Percentiles rank a stretch among this genome's conserved stretches.
These are phyloP conservation scores for Colletotrichum sp. DNA, from an alignment of 2,329 filamentous ascomycete genomes.

Conservation along the genomic window DNA sequence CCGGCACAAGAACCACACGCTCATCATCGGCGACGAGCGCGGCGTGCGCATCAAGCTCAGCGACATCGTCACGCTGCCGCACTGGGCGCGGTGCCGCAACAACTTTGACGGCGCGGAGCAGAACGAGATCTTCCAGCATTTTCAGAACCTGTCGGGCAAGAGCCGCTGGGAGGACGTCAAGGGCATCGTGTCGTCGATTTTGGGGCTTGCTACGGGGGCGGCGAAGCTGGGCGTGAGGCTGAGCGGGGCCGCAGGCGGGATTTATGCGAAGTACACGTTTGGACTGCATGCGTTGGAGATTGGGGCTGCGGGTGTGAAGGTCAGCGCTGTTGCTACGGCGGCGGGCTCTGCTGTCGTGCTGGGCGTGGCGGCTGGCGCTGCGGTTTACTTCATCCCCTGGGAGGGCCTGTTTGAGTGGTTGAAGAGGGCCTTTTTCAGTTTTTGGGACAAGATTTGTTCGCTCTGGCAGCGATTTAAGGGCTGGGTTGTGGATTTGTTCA, in stretches of 20 bases:
- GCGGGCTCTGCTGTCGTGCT: background rate
- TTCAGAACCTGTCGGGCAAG: background rate
- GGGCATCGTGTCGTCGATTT: background rate
- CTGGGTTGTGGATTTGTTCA: background rate
- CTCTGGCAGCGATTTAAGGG: background rate
- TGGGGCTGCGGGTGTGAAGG: background rate
- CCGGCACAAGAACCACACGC: constrained; percentile 1
- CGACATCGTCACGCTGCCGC: background rate
- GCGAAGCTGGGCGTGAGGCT: background rate
- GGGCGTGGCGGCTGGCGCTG: background rate
- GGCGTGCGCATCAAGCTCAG: background rate
- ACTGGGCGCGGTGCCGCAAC: constrained; percentile 3
- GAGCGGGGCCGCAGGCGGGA: background rate
- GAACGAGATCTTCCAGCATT: background rate
- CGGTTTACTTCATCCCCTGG: constrained; percentile 9
- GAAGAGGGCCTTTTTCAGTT: background rate
- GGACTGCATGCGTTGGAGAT: background rate
- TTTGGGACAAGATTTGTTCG: constrained; percentile 2
- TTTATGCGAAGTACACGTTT: background rate
- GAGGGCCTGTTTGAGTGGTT: constrained; percentile 4
- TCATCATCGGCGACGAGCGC: background rate
- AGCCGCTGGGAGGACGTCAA: background rate
- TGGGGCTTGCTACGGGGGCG: background rate
- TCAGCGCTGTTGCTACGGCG: background rate
- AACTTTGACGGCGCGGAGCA: background rate